A percentile compares a stretch with the other conserved stretches of the same genome.
Evolutionary conservation across 306 rosid genomes (phyloP).

Genomic region (Malus fusca): DNA sequence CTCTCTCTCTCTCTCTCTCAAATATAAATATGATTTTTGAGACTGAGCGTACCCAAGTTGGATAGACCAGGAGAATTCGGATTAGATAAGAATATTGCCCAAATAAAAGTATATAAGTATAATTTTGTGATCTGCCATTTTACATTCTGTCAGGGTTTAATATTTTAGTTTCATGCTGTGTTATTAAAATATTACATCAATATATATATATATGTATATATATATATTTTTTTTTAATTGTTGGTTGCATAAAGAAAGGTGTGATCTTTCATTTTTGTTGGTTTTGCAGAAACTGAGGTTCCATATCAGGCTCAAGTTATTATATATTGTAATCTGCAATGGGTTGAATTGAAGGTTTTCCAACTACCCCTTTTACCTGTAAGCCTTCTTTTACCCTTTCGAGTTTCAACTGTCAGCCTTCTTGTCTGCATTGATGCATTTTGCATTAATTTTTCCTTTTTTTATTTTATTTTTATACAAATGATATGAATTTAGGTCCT

Average conservation of each 20-base stretch:
- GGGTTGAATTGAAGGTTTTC: constrained; percentile 29
- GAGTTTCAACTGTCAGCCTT: constrained; percentile 17
- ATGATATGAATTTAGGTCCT: neutral
- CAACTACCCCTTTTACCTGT: constrained; percentile 12
- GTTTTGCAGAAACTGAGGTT: constrained; percentile 20
- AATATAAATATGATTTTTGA: neutral
- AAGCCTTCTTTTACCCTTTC: constrained; percentile 17
- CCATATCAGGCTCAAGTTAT: constrained; percentile 20
- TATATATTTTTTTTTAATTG: neutral
- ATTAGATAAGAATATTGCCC: neutral
- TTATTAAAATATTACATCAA: neutral
- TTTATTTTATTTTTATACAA: neutral
- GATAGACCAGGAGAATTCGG: too few species aligned
- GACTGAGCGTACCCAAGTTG: neutral
- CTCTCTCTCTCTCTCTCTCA: neutral
- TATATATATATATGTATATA: neutral
- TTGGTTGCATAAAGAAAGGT: neutral
- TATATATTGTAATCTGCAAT: constrained; percentile 23
- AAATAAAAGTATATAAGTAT: neutral
- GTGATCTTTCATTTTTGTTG: neutral
- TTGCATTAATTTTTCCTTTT: neutral
- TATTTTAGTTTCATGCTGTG: constrained; percentile 5
- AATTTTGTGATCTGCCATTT: constrained; percentile 8
- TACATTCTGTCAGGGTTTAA: constrained; percentile 2
- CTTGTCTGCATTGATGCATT: neutral